Evolutionary conservation across 2,329 filamentous ascomycete genomes (phyloP), one percentile per base, ranked within the genome.

Genomic region (Epichloe scottii): DNA sequence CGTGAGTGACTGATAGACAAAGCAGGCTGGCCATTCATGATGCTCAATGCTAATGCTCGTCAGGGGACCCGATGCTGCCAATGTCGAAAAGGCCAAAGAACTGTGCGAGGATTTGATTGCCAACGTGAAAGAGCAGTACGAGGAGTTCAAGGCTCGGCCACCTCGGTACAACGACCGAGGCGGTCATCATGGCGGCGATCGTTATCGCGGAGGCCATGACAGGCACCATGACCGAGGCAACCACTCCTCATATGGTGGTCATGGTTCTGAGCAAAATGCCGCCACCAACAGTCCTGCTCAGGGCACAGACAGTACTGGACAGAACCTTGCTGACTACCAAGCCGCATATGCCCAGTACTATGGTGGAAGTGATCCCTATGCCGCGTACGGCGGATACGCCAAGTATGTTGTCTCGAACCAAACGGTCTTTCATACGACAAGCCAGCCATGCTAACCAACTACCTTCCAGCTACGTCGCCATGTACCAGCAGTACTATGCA

Each of bases 111-210:
- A 95, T 60, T 74, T 98, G 48, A 78, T 98, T 46, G 78, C 75
- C 56, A 94, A 93, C 58, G 93, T 98, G 51, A 86, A 84, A 62
- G 79, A 89, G 55, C 85, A 95, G 64, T 97, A 96, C 64, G 86
- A 96, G 63, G 82, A 84, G 45, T 95, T 91, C 75, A 97, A 96
- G 70, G 81, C 81, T 58, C 82, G 87, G 7, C 86, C 86, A 15
- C 86, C 83, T 54, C 84, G 85, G 47, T 70, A 71, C 44, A 84
- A 80, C 58, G 79, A 75, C 58, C 62, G 68, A 59, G 63, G 63
- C 12, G 63, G 63, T 40, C 56, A 58, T 19, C 59, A 57, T 51
- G 61, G 58, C 48, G 61, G 58, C 41, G 59, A 66, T 26, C 65
- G 64, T 48, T 64, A 65, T 30, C 56, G 62, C 6, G 58, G 59